Evolutionary conservation across 139 green algal genomes (phyloP).

Genomic region (Haematococcus lacustris): DNA sequence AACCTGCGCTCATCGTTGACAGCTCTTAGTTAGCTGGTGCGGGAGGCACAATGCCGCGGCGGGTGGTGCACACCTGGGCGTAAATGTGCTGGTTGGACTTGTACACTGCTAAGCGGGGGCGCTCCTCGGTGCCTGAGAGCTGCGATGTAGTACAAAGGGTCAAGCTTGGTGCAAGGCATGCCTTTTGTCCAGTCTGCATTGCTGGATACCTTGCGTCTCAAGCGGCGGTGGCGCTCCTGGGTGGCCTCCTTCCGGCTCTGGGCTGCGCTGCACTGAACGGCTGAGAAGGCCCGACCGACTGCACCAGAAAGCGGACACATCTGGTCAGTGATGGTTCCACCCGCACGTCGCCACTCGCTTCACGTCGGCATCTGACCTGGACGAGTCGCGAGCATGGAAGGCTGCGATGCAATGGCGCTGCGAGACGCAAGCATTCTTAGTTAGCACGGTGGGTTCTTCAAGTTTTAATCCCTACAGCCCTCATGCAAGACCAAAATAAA

Average conservation of each 20-base stretch:
- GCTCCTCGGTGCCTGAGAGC: constrained; percentile 79
- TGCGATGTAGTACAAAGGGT: constrained; percentile 24
- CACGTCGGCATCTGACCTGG: too few relatives aligned
- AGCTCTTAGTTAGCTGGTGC: not conserved
- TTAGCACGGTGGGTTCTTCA: too few relatives aligned
- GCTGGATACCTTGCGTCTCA: not conserved
- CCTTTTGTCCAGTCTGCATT: not conserved
- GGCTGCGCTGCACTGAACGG: not conserved
- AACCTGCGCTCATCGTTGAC: constrained; percentile 49
- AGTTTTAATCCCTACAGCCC: too few relatives aligned
- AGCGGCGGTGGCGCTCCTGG: not conserved
- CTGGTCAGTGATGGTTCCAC: too few relatives aligned
- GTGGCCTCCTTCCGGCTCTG: not conserved
- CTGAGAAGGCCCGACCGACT: not conserved
- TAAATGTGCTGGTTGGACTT: constrained; percentile 97
- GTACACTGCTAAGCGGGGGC: constrained; percentile 89
- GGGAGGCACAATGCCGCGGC: too few relatives aligned
- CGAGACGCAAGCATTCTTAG: too few relatives aligned
- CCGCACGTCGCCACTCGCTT: too few relatives aligned
- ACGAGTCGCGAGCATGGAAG: too few relatives aligned
- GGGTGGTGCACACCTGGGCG: constrained; percentile 89
- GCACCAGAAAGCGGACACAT: not conserved
- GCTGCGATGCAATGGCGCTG: too few relatives aligned
- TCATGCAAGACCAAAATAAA: too few relatives aligned
- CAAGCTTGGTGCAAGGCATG: too few relatives aligned